Conservation (phyloP, 305 asterid species). For the Solanum hybrid region DNA sequence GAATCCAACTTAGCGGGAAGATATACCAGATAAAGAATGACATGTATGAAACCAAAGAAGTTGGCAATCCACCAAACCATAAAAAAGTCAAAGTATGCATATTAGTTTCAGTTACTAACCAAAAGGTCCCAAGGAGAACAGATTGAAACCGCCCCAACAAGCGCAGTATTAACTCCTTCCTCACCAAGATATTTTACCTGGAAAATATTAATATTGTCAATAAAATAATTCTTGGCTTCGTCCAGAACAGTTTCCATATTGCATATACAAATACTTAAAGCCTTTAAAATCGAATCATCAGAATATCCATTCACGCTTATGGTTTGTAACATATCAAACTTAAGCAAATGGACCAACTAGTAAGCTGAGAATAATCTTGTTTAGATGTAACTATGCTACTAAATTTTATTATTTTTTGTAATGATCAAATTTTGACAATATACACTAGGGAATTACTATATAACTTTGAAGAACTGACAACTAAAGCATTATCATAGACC, state of each 20-base stretch:
- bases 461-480: not conserved
- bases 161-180: slow-evolving; percentile 55
- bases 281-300: not conserved
- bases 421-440: not conserved
- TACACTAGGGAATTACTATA: not conserved
- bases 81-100: not conserved
- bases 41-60: not conserved
- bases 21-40: not conserved
- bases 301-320: not conserved
- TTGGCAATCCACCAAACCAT: not conserved
- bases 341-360: not conserved
- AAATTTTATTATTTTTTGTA: not conserved
- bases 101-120: slow-evolving; percentile 36
- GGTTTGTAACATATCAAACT: not conserved
- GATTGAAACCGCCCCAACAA: slow-evolving; percentile 81
- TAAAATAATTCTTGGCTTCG: not conserved
- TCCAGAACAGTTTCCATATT: not conserved
- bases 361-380: not conserved
- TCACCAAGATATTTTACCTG: slow-evolving; percentile 88
- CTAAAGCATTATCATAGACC: not conserved
- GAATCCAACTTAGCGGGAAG: not conserved
- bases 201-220: not conserved
- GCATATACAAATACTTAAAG: not conserved
- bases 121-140: slow-evolving; percentile 94
- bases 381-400: not conserved